These are phyloP conservation scores for Calocybe indica DNA, from an alignment of 768 basidiomycete species.

Conservation along the genomic window DNA sequence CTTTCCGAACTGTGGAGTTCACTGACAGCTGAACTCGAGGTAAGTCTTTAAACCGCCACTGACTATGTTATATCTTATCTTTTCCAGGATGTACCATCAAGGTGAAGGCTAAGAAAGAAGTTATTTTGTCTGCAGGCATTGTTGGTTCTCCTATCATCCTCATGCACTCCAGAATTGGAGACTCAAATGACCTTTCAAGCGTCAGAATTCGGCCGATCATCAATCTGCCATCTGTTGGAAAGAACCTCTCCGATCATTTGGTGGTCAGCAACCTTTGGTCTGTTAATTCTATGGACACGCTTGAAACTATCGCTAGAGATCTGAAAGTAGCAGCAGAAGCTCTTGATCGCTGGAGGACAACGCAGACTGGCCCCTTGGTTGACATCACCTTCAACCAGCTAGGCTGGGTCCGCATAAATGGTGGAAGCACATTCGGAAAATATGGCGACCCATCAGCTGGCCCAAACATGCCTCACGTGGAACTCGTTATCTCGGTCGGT, in stretches of 20 bases:
- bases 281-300: slow-evolving; percentile 7
- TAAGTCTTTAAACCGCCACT: background rate
- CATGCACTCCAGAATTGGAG: slow-evolving; percentile 22
- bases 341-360: slow-evolving; percentile 13
- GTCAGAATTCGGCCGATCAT: slow-evolving; percentile 10
- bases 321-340: background rate
- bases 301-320: background rate
- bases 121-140: slow-evolving; percentile 25
- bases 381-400: slow-evolving; percentile 11
- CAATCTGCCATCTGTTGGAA: slow-evolving; percentile 16
- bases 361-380: slow-evolving; percentile 13
- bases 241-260: slow-evolving; percentile 17
- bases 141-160: slow-evolving; percentile 21
- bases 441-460: slow-evolving; percentile 20
- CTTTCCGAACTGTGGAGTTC: slow-evolving; percentile 10
- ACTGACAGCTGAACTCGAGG: background rate
- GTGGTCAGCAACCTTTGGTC: slow-evolving; percentile 9
- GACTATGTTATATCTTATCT: too few species aligned
- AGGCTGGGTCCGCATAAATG: slow-evolving; percentile 16
- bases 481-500: slow-evolving; percentile 14
- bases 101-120: slow-evolving; percentile 20
- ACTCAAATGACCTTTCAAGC: slow-evolving; percentile 7
- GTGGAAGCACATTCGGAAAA: slow-evolving; percentile 13
- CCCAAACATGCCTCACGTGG: slow-evolving; percentile 18
- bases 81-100: slow-evolving; percentile 5